These are phyloP conservation scores for Rosa persica DNA, from an alignment of 306 rosid species.

Conservation along the genomic window DNA sequence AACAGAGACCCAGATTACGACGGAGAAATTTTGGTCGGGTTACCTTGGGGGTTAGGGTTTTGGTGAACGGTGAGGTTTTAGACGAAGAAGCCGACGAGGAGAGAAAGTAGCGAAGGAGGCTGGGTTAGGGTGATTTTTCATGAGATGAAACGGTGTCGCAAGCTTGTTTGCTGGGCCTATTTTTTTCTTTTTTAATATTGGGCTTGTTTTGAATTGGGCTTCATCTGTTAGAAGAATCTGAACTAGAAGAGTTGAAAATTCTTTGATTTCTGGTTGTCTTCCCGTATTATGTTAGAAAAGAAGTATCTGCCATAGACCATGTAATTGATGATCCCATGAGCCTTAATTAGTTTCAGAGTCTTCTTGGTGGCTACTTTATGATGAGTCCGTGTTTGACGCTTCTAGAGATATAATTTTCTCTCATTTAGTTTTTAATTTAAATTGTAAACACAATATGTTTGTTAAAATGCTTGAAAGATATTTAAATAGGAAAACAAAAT, in stretches of 20 bases:
- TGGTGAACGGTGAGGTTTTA: constrained; percentile 6
- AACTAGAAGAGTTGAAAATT: background rate
- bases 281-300: background rate
- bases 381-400: background rate
- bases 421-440: background rate
- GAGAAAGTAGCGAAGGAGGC: background rate
- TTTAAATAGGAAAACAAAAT: background rate
- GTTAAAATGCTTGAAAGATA: background rate
- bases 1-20: background rate
- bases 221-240: too few relatives aligned
- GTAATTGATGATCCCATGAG: constrained; percentile 7
- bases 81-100: background rate
- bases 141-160: background rate
- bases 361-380: background rate
- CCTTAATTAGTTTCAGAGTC: background rate
- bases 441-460: rapidly evolving
- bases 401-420: background rate
- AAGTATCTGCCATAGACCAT: background rate
- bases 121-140: background rate
- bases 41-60: constrained; percentile 9
- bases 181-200: background rate
- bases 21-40: background rate
- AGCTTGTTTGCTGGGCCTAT: background rate
- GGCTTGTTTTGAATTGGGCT: background rate
- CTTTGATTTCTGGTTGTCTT: background rate